phyloP scores from a whole-genome alignment of 2,329 filamentous ascomycete genomes.

The Ambrosiella beaveri region DNA sequence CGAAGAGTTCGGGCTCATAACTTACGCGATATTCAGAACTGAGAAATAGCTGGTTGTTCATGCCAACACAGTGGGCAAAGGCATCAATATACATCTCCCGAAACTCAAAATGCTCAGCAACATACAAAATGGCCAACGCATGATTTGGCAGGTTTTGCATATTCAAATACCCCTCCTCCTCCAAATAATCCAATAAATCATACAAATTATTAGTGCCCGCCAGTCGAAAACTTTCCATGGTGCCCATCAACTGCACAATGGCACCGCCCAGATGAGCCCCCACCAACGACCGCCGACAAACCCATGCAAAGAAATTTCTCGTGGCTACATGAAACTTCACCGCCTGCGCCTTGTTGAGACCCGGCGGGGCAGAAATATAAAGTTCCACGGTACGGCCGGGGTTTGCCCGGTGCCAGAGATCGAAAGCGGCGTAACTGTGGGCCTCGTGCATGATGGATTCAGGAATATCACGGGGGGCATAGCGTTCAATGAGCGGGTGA shows the following conservation, averaged over 20 bases:
- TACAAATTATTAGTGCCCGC: slow-evolving; percentile 36
- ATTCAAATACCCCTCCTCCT: slow-evolving; percentile 51
- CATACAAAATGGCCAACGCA: slow-evolving; percentile 47
- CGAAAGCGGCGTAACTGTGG: slow-evolving; percentile 17
- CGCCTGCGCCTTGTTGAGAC: slow-evolving; percentile 33
- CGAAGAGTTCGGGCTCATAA: slow-evolving; percentile 8
- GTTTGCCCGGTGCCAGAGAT: slow-evolving; percentile 19
- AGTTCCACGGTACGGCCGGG: slow-evolving; percentile 33
- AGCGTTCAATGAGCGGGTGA: slow-evolving; percentile 39
- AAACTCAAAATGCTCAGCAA: slow-evolving; percentile 49
- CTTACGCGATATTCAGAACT: slow-evolving; percentile 45
- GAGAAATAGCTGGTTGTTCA: slow-evolving; percentile 43
- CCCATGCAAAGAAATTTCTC: slow-evolving; percentile 60
- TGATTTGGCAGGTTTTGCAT: slow-evolving; percentile 49
- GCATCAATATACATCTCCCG: slow-evolving; percentile 53
- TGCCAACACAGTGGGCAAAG: slow-evolving; percentile 63
- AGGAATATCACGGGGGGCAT: slow-evolving; percentile 16
- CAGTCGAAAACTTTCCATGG: slow-evolving; percentile 44
- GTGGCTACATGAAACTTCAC: slow-evolving; percentile 50
- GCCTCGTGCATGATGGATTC: slow-evolving; percentile 3
- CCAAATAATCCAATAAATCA: slow-evolving; percentile 48
- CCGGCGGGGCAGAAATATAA: slow-evolving; percentile 49
- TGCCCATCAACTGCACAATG: slow-evolving; percentile 45
- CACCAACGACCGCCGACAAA: slow-evolving; percentile 47
- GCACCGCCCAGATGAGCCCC: slow-evolving; percentile 47